Evolutionary conservation across 129 eudicot species (phyloP).

Genomic region (Helichrysum umbraculigerum): DNA sequence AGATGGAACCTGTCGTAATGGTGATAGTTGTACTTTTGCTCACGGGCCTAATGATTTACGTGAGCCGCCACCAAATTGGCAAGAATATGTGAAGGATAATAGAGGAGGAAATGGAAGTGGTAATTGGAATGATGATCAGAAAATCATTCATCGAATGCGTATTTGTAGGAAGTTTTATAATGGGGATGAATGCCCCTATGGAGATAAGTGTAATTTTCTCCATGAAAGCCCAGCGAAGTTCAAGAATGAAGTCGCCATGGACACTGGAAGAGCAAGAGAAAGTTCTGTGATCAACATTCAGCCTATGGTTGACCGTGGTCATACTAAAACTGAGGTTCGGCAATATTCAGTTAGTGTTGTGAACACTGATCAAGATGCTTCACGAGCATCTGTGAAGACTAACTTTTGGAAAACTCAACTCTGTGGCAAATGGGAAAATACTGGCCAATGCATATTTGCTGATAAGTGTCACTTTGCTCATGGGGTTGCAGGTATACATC

Average conservation of each 20-base stretch:
- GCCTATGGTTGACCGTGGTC: slow-evolving; percentile 37
- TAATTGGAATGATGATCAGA: slow-evolving; percentile 66
- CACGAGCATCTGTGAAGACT: neutral
- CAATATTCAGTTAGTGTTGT: slow-evolving; percentile 13
- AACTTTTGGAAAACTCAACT: neutral
- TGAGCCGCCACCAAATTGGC: slow-evolving; percentile 91
- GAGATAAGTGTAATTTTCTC: slow-evolving; percentile 74
- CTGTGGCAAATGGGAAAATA: slow-evolving; percentile 2
- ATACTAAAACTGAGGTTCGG: slow-evolving; percentile 19
- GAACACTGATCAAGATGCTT: neutral
- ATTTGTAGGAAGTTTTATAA: slow-evolving; percentile 75
- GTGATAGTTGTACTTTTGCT: slow-evolving; percentile 70
- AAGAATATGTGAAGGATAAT: slow-evolving; percentile 58
- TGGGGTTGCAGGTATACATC: slow-evolving; percentile 68
- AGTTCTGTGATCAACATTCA: slow-evolving; percentile 61
- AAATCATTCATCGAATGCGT: slow-evolving; percentile 52
- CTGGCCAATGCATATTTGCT: neutral
- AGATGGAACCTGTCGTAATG: slow-evolving; percentile 67
- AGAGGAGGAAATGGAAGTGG: slow-evolving; percentile 31
- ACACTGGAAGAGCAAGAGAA: slow-evolving; percentile 41
- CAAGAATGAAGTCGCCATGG: slow-evolving; percentile 28
- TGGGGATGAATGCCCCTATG: slow-evolving; percentile 89
- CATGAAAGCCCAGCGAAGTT: slow-evolving; percentile 67
- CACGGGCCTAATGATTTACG: slow-evolving; percentile 80
- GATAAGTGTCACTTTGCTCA: slow-evolving; percentile 58